phyloP scores from a whole-genome alignment of 1,284 basidiomycete species.

The Trametes versicolor region DNA sequence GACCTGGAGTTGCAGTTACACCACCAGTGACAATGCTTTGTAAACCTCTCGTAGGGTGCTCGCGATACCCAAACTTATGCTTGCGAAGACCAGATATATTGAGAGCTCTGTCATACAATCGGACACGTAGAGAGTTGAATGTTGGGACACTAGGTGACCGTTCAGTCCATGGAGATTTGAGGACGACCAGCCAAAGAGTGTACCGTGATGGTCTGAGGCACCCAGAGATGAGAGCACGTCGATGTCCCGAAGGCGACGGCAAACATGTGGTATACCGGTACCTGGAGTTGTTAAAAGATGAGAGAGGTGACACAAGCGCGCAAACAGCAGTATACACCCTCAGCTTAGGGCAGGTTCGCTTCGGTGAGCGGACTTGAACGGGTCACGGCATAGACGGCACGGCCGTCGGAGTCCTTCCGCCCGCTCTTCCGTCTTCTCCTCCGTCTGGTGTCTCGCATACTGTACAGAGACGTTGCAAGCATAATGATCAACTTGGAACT shows the following conservation, averaged over 20 bases:
- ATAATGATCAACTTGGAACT: too few species aligned
- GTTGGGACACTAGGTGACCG: constrained; percentile 75
- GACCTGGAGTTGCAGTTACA: background rate
- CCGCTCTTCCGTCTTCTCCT: too few species aligned
- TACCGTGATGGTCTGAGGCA: constrained; percentile 62
- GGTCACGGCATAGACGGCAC: too few species aligned
- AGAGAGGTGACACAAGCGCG: constrained; percentile 1
- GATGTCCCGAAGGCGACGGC: constrained; percentile 45
- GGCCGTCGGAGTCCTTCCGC: too few species aligned
- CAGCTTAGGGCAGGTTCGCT: constrained; percentile 55
- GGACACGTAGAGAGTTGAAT: constrained; percentile 35
- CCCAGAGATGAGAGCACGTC: constrained; percentile 61
- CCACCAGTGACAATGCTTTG: too few species aligned
- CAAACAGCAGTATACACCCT: constrained; percentile 26
- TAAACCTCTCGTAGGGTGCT: too few species aligned
- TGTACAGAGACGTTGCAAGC: too few species aligned
- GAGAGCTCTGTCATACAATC: background rate
- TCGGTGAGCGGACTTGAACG: background rate
- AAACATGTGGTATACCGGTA: constrained; percentile 65
- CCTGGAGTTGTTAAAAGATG: constrained; percentile 75
- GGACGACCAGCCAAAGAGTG: constrained; percentile 73
- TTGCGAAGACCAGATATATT: background rate
- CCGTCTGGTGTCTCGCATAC: too few species aligned
- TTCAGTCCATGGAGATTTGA: constrained; percentile 49
- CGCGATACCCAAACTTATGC: too few species aligned